Conservation (phyloP, 1,139 yeast species). For the Geotrichum histeridarum region DNA sequence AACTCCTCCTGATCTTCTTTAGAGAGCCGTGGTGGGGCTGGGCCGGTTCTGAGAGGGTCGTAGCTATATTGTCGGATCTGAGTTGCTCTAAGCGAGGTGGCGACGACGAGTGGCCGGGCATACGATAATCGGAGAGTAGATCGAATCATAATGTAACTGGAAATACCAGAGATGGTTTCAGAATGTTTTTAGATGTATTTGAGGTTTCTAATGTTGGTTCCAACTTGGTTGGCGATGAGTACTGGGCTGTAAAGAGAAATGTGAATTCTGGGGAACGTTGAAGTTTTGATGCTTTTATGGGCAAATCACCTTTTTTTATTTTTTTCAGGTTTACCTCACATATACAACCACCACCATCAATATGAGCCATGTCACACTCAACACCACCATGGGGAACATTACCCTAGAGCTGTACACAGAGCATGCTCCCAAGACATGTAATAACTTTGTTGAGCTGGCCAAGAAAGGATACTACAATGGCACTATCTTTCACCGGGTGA, state of each 20-base stretch:
- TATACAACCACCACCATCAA: background rate
- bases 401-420: constrained; percentile 32
- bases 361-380: constrained; percentile 20
- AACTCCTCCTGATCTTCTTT: constrained; percentile 89
- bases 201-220: background rate
- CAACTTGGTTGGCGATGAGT: too few species aligned
- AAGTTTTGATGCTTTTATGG: too few species aligned
- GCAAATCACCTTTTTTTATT: too few species aligned
- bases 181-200: background rate
- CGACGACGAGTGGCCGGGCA: background rate
- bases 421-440: constrained; percentile 35
- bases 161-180: background rate
- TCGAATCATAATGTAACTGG: background rate
- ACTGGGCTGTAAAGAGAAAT: too few species aligned
- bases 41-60: constrained; percentile 30
- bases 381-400: constrained; percentile 29
- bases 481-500: constrained; percentile 39
- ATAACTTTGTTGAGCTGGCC: constrained; percentile 30
- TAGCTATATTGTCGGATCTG: background rate
- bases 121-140: background rate
- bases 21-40: constrained; percentile 82
- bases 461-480: constrained; percentile 33
- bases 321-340: too few species aligned
- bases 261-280: too few species aligned
- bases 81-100: background rate